These are phyloP conservation scores for Diaporthe vaccinii DNA, from an alignment of 2,329 filamentous ascomycete species.

Conservation along the genomic window DNA sequence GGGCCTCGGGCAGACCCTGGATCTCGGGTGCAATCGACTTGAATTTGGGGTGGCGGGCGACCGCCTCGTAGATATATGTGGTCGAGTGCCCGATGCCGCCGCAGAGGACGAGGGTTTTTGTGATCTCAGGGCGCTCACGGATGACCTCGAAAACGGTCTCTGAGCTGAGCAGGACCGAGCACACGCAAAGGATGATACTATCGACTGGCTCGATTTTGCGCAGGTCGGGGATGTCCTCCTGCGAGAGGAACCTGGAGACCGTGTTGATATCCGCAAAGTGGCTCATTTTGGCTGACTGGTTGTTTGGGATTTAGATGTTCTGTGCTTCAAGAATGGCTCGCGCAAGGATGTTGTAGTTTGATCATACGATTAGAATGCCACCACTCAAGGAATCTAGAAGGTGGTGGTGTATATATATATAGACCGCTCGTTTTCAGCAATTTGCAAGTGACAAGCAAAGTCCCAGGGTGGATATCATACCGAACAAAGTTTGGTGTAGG, in stretches of 20 bases:
- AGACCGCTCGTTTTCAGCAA: not conserved
- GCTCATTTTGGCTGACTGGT: not conserved
- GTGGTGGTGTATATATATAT: not conserved
- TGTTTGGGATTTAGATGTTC: not conserved
- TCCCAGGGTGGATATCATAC: too few relatives aligned
- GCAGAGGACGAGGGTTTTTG: slow-evolving; percentile 13
- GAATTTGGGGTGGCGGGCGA: slow-evolving; percentile 19
- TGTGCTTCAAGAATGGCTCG: not conserved
- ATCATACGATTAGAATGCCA: too few relatives aligned
- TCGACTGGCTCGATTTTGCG: slow-evolving; percentile 8
- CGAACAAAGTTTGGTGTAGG: too few relatives aligned
- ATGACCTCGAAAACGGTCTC: slow-evolving; percentile 7
- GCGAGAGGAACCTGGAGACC: slow-evolving; percentile 1
- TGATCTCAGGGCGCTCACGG: slow-evolving; percentile 1
- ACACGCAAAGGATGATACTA: not conserved
- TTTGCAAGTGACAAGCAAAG: not conserved
- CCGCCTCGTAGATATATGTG: slow-evolving; percentile 4
- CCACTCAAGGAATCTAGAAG: too few relatives aligned
- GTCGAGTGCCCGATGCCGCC: slow-evolving; percentile 20
- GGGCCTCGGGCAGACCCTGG: not conserved
- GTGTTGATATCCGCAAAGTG: not conserved
- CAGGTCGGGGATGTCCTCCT: slow-evolving; percentile 3
- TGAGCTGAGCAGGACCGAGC: not conserved
- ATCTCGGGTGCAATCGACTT: not conserved
- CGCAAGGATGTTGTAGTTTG: not conserved